Evolutionary conservation across 805 yeast genomes (phyloP).

Genomic region (Saccharomyces kudriavzevii): DNA sequence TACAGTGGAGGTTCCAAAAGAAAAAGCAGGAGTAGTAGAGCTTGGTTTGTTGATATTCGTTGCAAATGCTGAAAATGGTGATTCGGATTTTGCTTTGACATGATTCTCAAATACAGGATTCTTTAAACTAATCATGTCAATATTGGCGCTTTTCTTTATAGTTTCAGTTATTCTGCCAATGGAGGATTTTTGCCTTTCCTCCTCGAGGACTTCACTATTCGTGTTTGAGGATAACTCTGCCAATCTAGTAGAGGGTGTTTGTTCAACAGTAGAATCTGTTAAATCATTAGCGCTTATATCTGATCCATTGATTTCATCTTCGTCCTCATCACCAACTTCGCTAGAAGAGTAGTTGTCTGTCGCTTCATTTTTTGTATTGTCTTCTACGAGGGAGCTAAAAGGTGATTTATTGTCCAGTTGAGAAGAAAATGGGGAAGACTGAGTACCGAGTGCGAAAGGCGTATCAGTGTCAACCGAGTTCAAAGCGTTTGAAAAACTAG

Average conservation of each 20-base stretch:
- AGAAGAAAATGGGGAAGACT: neutral
- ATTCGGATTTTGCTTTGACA: constrained; percentile 3
- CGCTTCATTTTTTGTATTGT: neutral
- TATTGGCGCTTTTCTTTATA: constrained; percentile 23
- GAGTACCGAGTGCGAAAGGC: neutral
- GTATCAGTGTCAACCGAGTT: neutral
- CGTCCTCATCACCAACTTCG: constrained; percentile 1
- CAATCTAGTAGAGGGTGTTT: constrained; percentile 7
- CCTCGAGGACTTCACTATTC: neutral
- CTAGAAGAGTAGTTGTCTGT: constrained; percentile 1
- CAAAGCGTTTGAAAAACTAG: neutral
- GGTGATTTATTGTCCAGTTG: neutral
- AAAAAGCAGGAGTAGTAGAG: constrained; percentile 2
- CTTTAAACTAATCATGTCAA: constrained; percentile 7
- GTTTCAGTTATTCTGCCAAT: constrained; percentile 21
- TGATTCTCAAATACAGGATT: constrained; percentile 1
- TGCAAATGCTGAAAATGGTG: constrained; percentile 24
- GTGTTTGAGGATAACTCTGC: neutral
- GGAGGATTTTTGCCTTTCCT: constrained; percentile 3
- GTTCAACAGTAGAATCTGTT: constrained; percentile 20
- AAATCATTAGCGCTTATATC: constrained; percentile 4
- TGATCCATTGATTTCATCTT: neutral
- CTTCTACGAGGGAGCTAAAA: neutral
- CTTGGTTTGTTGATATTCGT: constrained; percentile 13
- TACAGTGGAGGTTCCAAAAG: neutral